Base-by-base conservation (phyloP, 306 rosid genomes). In the Crataegus laevigata region DNA sequence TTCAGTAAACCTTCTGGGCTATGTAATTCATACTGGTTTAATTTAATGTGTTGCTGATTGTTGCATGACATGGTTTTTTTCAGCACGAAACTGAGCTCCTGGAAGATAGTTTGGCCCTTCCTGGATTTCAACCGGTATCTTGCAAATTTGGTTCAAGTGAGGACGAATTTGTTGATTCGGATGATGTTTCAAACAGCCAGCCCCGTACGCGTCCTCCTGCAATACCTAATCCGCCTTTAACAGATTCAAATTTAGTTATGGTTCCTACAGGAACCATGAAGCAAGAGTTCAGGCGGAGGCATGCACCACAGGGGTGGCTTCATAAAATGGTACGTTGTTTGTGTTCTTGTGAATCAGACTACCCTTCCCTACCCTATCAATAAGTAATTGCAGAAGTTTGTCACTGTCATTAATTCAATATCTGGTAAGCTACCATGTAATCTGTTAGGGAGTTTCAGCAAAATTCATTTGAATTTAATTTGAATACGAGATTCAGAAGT, bases 241-340 rank as follows among this genome's bases (percentile, higher is more conserved):
- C 70, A 38, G 97, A 90, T 32, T 25, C 82, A 71, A 91, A 81
- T 83, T 26, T 83, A 66, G 84, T 82, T 38, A 75, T 83, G 84
- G 82, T 83, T 82, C 89, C 90, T 70, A 12, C 87, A 1, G 96
- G 81, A 74, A 81, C 75, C 81, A 67, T 86, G 69, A 93, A 84
- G 78, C 96, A 89, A 74, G 99, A 90, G 75, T 82, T 89, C 21
- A 89, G 87, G 82, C 87, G 92, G 75, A 89, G 91, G 82, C 82
- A 81, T 75, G 86, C 78, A 43, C 91, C 91, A 57, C 91, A 80
- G 13, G 96, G 97, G 76, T 94, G 99, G 99, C 99, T 91, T 83
- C 97, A 91, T 64, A 94, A 85, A 83, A 73, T 92, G 96, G 98
- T 94, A 91, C 36, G 43, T 82, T 61, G 14, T 32, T 42, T 22